phyloP scores from a whole-genome alignment of 2,329 filamentous ascomycete genomes.

The Leptosphaerulina australis region DNA sequence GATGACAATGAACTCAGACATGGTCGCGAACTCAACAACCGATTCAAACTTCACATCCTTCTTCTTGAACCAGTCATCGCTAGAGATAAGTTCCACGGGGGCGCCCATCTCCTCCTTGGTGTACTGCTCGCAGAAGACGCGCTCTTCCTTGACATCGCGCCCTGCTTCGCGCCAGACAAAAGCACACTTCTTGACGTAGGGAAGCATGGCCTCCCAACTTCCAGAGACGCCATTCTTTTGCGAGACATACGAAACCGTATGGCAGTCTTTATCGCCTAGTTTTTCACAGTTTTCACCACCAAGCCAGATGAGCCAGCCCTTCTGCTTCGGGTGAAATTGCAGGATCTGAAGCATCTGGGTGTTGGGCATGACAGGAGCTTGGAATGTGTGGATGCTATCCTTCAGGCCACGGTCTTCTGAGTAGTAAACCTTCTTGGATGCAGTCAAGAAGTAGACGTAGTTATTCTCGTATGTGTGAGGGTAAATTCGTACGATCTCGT shows the following conservation, averaged over 20 bases:
- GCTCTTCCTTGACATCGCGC: conserved; percentile 62
- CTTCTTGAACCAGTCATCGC: conserved; percentile 77
- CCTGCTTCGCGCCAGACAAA: conserved; percentile 74
- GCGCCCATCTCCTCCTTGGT: conserved; percentile 67
- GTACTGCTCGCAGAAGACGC: conserved; percentile 69
- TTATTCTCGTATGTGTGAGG: conserved; percentile 84
- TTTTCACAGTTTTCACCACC: conserved; percentile 72
- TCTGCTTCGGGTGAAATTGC: conserved; percentile 79
- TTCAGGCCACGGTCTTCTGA: conserved; percentile 73
- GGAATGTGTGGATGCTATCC: conserved; percentile 73
- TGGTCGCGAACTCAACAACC: conserved; percentile 86
- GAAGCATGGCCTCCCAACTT: conserved; percentile 73
- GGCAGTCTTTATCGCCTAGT: conserved; percentile 62
- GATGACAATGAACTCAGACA: conserved; percentile 95
- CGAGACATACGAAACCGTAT: conserved; percentile 75
- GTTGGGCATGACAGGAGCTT: conserved; percentile 69
- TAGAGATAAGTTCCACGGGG: conserved; percentile 73
- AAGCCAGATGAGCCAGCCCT: conserved; percentile 90
- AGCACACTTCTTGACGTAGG: conserved; percentile 80
- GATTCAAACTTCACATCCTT: conserved; percentile 68
- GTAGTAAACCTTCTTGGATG: conserved; percentile 72
- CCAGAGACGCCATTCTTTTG: conserved; percentile 72
- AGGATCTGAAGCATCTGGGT: conserved; percentile 60
- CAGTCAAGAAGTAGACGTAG: conserved; percentile 83
- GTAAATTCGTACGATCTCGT: conserved; percentile 72